Conservation (phyloP, 2,329 filamentous ascomycete species). For the Dryadomyces quercus-mongolicae region DNA sequence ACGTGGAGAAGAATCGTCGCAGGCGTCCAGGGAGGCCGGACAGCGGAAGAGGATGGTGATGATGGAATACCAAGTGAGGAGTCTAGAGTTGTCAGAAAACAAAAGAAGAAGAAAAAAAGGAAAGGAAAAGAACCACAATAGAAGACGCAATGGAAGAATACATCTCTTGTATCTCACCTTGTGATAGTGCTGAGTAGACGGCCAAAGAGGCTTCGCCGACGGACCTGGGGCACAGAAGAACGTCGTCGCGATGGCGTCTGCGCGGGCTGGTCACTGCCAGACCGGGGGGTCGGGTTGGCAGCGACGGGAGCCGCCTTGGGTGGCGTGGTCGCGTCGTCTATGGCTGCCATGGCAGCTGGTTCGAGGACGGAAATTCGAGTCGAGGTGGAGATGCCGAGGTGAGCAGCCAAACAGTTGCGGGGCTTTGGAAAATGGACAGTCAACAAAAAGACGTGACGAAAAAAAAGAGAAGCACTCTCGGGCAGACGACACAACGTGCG, state of each 20-base stretch:
- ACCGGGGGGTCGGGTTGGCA: neutral
- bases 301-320: neutral
- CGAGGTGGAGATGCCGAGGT: neutral
- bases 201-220: neutral
- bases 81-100: slow-evolving; percentile 30
- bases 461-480: neutral
- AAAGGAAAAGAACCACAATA: neutral
- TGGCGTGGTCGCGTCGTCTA: neutral
- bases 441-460: neutral
- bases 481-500: no score
- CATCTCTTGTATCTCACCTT: neutral
- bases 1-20: slow-evolving; percentile 57
- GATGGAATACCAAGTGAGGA: slow-evolving; percentile 78
- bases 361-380: neutral
- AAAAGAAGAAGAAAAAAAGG: neutral
- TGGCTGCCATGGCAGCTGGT: neutral
- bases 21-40: slow-evolving; percentile 54
- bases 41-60: slow-evolving; percentile 73
- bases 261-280: neutral
- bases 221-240: neutral
- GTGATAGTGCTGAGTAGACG: neutral
- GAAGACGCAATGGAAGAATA: no score
- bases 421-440: no score
- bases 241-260: neutral
- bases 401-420: neutral